Base-by-base conservation (phyloP, 345 rosid species). In the Heritiera fomes region DNA sequence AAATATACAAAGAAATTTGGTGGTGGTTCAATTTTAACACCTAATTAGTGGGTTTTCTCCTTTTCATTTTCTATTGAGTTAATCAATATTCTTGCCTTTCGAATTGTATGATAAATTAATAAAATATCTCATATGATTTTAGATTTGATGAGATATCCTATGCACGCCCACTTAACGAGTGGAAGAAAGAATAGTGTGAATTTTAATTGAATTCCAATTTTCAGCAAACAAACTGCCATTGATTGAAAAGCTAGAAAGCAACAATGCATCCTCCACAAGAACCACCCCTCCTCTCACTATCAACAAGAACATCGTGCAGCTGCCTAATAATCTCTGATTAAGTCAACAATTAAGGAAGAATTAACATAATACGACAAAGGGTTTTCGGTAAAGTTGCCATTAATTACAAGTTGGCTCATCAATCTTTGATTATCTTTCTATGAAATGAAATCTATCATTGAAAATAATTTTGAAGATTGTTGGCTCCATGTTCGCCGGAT, bases 211-310 rank as follows among this genome's bases (percentile, higher is more conserved):
- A 71, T 20, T 67, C 53, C 49, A 80, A 56, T 12, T 20, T 71
- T 77, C 43, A 66, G 30, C 78, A 34, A 77, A 66, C 68, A 71
- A 69, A 20, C 20, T 77, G 70, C 56, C 71, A 34, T 67, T 73
- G 45, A 23, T 64, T 73, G 65, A 66, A 81, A 81, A 73, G 75
- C 75, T 46, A 71, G 73, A 70, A 67, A 76, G 71, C 73, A 41
- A 71, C 41, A 2, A 34, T 34, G 38, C 17, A 41, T 41, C 47
- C 61, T 14, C 41, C 38, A 43, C 75, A 46, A 69, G 38, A 34
- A 34, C 38, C 9, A 41, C 7, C 49, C 38, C 23, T 11, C 61
- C 14, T n/a, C 69, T 65, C 40, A 32, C 38, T 30, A 52, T 43
- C 69, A 34, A 34, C 38, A 34, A 34, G 38, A 34, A 34, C 38